A percentile compares a stretch with the other conserved stretches of the same genome.
These are phyloP conservation scores for Petrea volubilis DNA, from an alignment of 257 asterid genomes.

Conservation along the genomic window DNA sequence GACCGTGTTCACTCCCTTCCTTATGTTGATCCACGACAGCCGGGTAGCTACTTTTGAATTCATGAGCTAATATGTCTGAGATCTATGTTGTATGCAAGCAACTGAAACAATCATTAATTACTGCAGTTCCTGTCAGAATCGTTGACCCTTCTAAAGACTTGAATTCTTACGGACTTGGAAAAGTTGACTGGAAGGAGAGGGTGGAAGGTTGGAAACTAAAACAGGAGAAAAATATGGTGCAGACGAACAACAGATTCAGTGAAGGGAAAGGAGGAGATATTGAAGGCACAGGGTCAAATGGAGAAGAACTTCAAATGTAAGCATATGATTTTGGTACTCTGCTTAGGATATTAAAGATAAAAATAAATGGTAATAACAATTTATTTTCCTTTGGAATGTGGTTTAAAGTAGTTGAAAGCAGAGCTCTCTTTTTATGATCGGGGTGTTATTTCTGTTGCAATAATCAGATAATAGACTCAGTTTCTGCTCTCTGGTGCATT, in stretches of 20 bases:
- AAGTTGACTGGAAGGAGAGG: constrained; percentile 92
- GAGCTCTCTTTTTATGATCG: neutral
- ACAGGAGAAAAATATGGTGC: constrained; percentile 61
- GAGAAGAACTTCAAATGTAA: constrained; percentile 62
- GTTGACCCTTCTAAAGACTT: constrained; percentile 89
- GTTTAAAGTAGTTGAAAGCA: neutral
- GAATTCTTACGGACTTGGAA: constrained; percentile 83
- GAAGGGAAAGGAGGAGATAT: constrained; percentile 78
- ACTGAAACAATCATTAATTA: constrained; percentile 11
- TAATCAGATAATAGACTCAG: neutral
- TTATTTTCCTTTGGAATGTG: neutral
- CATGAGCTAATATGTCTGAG: neutral
- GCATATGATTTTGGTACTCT: neutral
- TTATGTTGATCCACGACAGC: constrained; percentile 77
- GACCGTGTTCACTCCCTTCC: constrained; percentile 59
- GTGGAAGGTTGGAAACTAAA: constrained; percentile 82
- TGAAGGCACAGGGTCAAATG: constrained; percentile 79
- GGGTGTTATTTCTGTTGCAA: neutral
- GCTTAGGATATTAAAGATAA: neutral
- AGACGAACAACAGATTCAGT: constrained; percentile 51
- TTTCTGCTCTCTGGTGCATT: neutral
- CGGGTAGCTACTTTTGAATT: constrained; percentile 42
- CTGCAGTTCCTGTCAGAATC: constrained; percentile 78
- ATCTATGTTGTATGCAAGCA: neutral
- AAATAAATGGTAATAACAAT: neutral